phyloP scores from a whole-genome alignment of 1,284 basidiomycete species.

The Rhodotorula sp. region DNA sequence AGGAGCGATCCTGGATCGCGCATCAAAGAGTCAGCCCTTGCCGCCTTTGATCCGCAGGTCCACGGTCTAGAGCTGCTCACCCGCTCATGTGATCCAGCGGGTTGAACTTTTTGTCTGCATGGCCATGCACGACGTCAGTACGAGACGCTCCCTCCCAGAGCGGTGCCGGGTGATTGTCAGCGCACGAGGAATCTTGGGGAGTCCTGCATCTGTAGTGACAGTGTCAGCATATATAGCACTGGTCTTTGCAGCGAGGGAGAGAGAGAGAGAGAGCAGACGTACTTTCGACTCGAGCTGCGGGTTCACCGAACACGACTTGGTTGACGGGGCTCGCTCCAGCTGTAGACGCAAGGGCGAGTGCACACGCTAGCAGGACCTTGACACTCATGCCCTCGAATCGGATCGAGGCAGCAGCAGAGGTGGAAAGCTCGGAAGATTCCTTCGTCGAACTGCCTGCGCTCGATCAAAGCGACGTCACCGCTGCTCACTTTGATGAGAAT shows the following conservation, averaged over 20 bases:
- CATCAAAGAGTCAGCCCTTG: too few relatives aligned
- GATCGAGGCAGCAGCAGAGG: not conserved
- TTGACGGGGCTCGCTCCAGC: constrained; percentile 1
- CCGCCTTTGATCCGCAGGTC: not conserved
- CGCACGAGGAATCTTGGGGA: constrained; percentile 32
- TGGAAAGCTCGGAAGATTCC: too few relatives aligned
- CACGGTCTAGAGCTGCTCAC: not conserved
- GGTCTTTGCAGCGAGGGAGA: not conserved
- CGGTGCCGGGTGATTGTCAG: too few relatives aligned
- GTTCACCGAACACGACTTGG: not conserved
- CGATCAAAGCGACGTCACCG: too few relatives aligned
- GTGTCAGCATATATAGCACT: too few relatives aligned
- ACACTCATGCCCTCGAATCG: not conserved
- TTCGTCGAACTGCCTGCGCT: not conserved
- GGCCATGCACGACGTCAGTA: not conserved
- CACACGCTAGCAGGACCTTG: not conserved
- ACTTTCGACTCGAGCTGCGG: not conserved
- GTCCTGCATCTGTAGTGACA: not conserved
- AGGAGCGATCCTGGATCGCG: constrained; percentile 27
- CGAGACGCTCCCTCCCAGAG: not conserved
- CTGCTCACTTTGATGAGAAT: too few relatives aligned
- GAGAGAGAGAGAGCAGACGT: not conserved
- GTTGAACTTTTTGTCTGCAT: constrained; percentile 18
- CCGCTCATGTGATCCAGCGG: constrained; percentile 30
- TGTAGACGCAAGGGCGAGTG: constrained; percentile 1